Conservation (phyloP, 148 eudicot species). For the Fagopyrum homotropicum region DNA sequence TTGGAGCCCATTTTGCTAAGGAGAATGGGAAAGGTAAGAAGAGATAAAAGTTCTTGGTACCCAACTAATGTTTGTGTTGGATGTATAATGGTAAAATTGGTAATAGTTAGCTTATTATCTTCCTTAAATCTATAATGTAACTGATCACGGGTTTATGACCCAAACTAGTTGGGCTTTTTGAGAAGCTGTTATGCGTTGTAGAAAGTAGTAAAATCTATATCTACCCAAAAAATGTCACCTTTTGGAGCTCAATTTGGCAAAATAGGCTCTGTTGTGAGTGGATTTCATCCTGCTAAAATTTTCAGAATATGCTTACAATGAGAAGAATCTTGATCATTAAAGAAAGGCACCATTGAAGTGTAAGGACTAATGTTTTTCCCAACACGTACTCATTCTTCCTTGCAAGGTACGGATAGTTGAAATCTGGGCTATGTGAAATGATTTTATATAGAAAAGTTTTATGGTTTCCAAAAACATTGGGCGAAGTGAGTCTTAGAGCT, state of each 20-base stretch:
- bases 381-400: not conserved
- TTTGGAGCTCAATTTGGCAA: not conserved
- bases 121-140: not conserved
- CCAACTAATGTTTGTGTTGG: not conserved
- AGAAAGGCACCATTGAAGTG: not conserved
- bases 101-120: not conserved
- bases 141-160: not conserved
- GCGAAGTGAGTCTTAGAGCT: slow-evolving; percentile 3
- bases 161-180: not conserved
- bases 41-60: not conserved
- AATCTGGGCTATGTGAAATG: slow-evolving; percentile 1
- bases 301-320: not conserved
- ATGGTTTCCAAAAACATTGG: not conserved
- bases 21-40: not conserved
- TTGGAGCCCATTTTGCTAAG: not conserved
- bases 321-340: not conserved
- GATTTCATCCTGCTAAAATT: not conserved
- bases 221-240: not conserved
- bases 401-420: not conserved
- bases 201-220: not conserved
- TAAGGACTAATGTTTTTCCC: not conserved
- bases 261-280: not conserved
- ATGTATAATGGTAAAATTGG: not conserved
- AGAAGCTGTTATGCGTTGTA: not conserved
- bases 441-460: not conserved